These are phyloP conservation scores for Sporobolomyces phaffii DNA, from an alignment of 768 basidiomycete genomes.

Conservation along the genomic window DNA sequence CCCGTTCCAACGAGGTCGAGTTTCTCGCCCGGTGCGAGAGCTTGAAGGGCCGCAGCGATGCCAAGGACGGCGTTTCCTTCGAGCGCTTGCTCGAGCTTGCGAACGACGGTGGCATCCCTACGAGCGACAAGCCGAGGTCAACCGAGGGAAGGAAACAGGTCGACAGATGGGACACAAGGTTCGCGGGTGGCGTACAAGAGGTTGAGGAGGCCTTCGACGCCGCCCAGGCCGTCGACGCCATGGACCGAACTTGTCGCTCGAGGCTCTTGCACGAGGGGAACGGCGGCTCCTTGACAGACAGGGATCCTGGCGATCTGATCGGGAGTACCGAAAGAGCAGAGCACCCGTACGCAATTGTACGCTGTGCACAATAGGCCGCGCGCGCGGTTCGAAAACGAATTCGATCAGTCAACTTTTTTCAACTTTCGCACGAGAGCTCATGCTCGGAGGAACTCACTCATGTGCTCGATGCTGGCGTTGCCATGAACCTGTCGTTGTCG, in stretches of 20 bases:
- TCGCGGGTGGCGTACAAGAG: slow-evolving; percentile 1
- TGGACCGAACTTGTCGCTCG: slow-evolving; percentile 54
- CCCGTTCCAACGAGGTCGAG: slow-evolving; percentile 68
- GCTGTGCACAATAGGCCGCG: slow-evolving; percentile 6
- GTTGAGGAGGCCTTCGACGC: slow-evolving; percentile 66
- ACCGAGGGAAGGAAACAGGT: background rate
- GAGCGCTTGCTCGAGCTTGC: slow-evolving; percentile 44
- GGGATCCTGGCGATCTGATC: slow-evolving; percentile 57
- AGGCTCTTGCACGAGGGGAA: slow-evolving; percentile 8
- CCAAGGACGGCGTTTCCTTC: slow-evolving; percentile 54
- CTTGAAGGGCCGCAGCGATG: slow-evolving; percentile 49
- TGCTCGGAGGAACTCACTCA: too few relatives aligned
- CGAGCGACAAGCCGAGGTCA: background rate
- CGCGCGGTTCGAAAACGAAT: background rate
- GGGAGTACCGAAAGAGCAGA: slow-evolving; percentile 66
- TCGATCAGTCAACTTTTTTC: too few relatives aligned
- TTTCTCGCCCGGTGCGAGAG: slow-evolving; percentile 52
- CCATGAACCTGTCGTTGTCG: slow-evolving; percentile 54
- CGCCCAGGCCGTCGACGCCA: slow-evolving; percentile 71
- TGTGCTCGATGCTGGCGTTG: slow-evolving; percentile 58
- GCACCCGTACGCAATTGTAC: slow-evolving; percentile 71
- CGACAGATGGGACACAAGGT: too few relatives aligned
- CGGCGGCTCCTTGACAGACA: slow-evolving; percentile 57
- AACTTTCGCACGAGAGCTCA: too few relatives aligned
- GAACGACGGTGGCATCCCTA: slow-evolving; percentile 46